Base-by-base conservation (phyloP, 176 grass and related monocot species). In the Stipa capillata region DNA sequence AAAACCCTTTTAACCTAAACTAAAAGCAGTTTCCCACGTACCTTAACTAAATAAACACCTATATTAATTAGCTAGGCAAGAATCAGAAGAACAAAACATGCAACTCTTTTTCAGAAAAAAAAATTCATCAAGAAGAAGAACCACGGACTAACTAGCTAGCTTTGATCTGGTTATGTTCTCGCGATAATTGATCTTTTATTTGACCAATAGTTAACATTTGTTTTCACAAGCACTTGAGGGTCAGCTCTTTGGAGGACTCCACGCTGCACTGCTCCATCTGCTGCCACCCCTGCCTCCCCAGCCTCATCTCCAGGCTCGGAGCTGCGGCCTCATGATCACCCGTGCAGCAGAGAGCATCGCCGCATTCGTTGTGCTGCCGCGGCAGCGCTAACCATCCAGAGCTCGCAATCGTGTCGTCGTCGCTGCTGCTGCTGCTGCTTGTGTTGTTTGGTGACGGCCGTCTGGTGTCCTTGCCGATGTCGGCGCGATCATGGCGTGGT, bases 221-320 rank as follows among this genome's bases (percentile, higher is more conserved):
- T n/a, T n/a, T n/a, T 87, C 85, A 87, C 73, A 87, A 37, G 55
- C 79, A 87, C 21, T 71, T 87, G 65, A 87, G 80, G 23, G 79
- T 83, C 18, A 73, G 81, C 68, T 88, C 81, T 40, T 88, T 69
- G 75, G 59, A 32, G 18, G 77, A n/a, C n/a, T 4, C 11, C 70
- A 17, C 39, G 70, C 70, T 27, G 51, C 72, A 55, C 10, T 77
- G 50, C 39, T 74, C 81, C 70, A 63, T 81, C 64, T 85, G 64
- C 87, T 85, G 72, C 87, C 87, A 89, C 24, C 78, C 87, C 56
- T 89, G 65, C 65, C 78, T 72, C 4, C 87, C 87, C 45, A 89
- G 65, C 32, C 82, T 85, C 77, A 89, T 89, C 78, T 89, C 87
- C 45, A 89, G 48, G 83, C 72, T 89, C 23, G 72, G 82, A 52